These are phyloP conservation scores for Cutaneotrichosporon cyanovorans DNA, from an alignment of 1,284 basidiomycete species.

Conservation along the genomic window DNA sequence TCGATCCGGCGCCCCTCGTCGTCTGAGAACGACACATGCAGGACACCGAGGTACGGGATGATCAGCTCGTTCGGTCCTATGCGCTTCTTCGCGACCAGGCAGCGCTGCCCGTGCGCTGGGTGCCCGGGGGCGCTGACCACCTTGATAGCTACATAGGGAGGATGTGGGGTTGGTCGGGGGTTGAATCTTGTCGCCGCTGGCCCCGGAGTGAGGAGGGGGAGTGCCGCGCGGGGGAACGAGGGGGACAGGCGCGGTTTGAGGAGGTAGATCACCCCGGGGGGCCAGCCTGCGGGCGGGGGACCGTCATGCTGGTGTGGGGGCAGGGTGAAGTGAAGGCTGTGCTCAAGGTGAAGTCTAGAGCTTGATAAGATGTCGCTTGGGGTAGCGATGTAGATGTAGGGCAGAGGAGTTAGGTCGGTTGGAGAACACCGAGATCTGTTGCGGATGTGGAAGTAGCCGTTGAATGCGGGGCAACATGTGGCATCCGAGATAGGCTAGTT, in stretches of 20 bases:
- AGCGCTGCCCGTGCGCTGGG: constrained; percentile 73
- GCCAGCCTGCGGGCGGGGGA: constrained; percentile 40
- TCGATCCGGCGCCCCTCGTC: constrained; percentile 42
- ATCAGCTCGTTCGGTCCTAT: constrained; percentile 61
- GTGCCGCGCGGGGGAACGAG: constrained; percentile 28
- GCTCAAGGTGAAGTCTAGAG: background rate
- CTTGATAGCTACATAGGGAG: constrained; percentile 29
- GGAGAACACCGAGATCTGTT: too few species aligned
- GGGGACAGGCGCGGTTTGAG: constrained; percentile 34
- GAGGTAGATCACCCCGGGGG: constrained; percentile 34
- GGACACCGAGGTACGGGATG: constrained; percentile 73
- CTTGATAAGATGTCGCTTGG: background rate
- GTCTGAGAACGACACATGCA: constrained; percentile 43
- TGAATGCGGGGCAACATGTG: too few species aligned
- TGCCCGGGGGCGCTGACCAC: constrained; percentile 47
- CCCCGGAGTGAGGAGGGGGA: constrained; percentile 19
- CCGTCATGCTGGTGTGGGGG: constrained; percentile 19
- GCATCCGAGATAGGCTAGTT: too few species aligned
- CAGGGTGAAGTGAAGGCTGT: background rate
- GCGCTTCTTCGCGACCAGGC: constrained; percentile 68
- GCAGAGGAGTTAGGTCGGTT: too few species aligned
- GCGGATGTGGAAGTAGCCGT: too few species aligned
- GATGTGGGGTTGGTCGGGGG: background rate
- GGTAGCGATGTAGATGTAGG: too few species aligned
- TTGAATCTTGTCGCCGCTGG: background rate